Evolutionary conservation across 345 rosid genomes (phyloP).

Genomic region (Eucalyptus guilfoylei): DNA sequence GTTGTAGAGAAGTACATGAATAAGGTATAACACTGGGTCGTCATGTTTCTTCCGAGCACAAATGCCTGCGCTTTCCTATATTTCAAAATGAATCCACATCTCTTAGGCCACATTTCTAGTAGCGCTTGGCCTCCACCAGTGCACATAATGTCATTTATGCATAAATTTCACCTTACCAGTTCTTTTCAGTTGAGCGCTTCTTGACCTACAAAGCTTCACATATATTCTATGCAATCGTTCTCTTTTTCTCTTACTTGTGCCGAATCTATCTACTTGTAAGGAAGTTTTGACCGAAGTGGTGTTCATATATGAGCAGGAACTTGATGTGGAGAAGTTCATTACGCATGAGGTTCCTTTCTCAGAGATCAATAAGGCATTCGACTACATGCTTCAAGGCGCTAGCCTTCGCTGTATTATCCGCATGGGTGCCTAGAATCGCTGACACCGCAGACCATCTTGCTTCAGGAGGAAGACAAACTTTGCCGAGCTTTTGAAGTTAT

Average conservation of each 20-base stretch:
- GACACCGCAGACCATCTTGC: not conserved
- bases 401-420: conserved; percentile 21
- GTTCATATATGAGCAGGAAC: conserved; percentile 10
- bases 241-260: not conserved
- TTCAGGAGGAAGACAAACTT: not conserved
- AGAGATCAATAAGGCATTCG: conserved; percentile 31
- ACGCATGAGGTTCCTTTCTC: conserved; percentile 27
- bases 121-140: not conserved
- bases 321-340: conserved; percentile 30
- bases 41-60: not conserved
- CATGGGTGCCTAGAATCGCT: conserved; percentile 1
- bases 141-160: not conserved
- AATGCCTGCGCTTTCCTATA: not conserved
- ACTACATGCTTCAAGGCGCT: conserved; percentile 20
- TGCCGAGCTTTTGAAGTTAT: not conserved
- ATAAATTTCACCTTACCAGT: not conserved
- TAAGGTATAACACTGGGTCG: conserved; percentile 5
- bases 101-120: not conserved
- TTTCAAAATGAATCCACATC: not conserved
- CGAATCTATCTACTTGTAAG: not conserved
- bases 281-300: not conserved
- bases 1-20: conserved; percentile 43
- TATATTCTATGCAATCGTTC: not conserved
- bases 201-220: not conserved
- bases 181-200: not conserved